Percentiles rank a stretch among this genome's conserved stretches.
Conservation (phyloP, 1,139 yeast genomes). For the Debaryomyces sp. region DNA sequence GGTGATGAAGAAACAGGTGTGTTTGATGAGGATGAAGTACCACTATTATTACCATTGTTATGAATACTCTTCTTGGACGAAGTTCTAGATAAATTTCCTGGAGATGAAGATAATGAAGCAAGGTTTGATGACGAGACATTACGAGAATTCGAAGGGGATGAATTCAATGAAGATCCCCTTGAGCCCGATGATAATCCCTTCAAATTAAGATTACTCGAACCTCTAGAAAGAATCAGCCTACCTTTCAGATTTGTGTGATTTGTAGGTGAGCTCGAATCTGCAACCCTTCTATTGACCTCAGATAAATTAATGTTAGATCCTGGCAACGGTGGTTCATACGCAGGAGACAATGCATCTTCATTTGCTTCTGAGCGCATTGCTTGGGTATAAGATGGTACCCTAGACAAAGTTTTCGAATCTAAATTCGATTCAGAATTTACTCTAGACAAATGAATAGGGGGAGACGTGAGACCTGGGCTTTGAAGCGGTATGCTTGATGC, state of each 20-base stretch:
- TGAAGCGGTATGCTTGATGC: constrained; percentile 13
- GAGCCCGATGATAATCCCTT: constrained; percentile 14
- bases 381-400: constrained; percentile 82
- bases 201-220: constrained; percentile 24
- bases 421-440: constrained; percentile 46
- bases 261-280: constrained; percentile 15
- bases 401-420: constrained; percentile 41
- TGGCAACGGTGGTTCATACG: constrained; percentile 58
- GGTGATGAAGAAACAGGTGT: constrained; percentile 15
- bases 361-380: constrained; percentile 59
- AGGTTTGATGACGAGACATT: constrained; percentile 30
- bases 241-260: constrained; percentile 10
- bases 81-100: constrained; percentile 12
- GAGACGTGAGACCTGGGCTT: constrained; percentile 49
- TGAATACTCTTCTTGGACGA: constrained; percentile 14
- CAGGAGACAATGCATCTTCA: constrained; percentile 61
- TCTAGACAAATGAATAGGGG: constrained; percentile 62
- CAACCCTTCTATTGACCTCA: constrained; percentile 28
- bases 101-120: constrained; percentile 12
- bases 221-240: constrained; percentile 20
- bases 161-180: constrained; percentile 21
- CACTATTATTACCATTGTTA: constrained; percentile 2
- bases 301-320: constrained; percentile 40
- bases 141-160: constrained; percentile 34
- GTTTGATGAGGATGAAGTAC: constrained; percentile 10